phyloP scores from a whole-genome alignment of 352 stramenopile genomes.

The Aphanomyces cochlioides region DNA sequence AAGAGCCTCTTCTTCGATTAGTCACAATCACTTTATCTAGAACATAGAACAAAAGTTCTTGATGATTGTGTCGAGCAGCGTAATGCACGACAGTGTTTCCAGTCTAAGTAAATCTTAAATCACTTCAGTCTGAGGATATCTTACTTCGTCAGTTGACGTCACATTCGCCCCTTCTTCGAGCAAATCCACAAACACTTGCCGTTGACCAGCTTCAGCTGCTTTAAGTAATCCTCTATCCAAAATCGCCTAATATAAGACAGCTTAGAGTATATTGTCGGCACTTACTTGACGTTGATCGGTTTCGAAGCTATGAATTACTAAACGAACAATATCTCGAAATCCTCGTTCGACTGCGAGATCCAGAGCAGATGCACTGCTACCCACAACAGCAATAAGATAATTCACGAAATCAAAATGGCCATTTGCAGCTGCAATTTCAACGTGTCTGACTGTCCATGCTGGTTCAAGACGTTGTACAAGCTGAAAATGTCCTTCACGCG shows the following conservation, averaged over 20 bases:
- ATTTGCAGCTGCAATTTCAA: not conserved
- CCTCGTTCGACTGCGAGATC: not conserved
- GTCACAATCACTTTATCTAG: too few relatives aligned
- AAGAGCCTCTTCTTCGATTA: too few relatives aligned
- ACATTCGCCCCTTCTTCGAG: not conserved
- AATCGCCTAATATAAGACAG: not conserved
- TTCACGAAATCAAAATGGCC: not conserved
- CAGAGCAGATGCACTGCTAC: not conserved
- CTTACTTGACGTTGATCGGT: too few relatives aligned
- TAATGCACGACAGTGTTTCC: not conserved
- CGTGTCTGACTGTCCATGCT: not conserved
- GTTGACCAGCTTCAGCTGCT: not conserved
- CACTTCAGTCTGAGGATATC: not conserved
- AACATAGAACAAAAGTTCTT: too few relatives aligned
- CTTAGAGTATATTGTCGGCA: not conserved
- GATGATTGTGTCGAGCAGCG: not conserved
- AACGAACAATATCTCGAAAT: too few relatives aligned
- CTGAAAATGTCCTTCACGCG: not conserved
- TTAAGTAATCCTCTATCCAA: not conserved
- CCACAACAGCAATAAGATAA: not conserved
- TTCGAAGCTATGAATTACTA: too few relatives aligned
- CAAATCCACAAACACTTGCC: not conserved
- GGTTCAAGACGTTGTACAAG: not conserved
- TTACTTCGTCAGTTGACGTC: not conserved
- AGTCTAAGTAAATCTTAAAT: not conserved